Evolutionary conservation across 2,329 filamentous ascomycete species (phyloP).

Genomic region (Cladosporium sp.): DNA sequence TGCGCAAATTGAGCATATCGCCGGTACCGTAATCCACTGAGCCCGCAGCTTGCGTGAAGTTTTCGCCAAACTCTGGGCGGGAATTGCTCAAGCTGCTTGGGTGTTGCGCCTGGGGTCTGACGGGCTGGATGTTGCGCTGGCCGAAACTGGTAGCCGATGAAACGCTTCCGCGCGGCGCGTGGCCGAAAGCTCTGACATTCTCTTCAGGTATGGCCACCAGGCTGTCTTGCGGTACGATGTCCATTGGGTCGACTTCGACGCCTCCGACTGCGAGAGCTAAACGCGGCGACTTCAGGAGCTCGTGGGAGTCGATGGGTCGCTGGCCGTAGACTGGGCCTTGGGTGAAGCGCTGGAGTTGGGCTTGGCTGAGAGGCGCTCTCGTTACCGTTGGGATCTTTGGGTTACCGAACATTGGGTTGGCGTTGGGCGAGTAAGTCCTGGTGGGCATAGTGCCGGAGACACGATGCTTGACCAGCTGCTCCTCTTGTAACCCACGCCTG

Average conservation of each 20-base stretch:
- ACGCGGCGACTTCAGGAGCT: slow-evolving; percentile 26
- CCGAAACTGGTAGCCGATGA: not conserved
- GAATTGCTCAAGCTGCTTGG: not conserved
- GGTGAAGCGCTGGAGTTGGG: slow-evolving; percentile 29
- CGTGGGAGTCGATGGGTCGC: slow-evolving; percentile 28
- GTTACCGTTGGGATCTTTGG: slow-evolving; percentile 23
- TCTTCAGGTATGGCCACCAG: not conserved
- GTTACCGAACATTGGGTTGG: slow-evolving; percentile 30
- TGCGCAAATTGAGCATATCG: not conserved
- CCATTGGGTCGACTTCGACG: slow-evolving; percentile 14
- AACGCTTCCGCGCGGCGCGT: not conserved
- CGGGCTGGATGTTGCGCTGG: not conserved
- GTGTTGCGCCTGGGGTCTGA: not conserved
- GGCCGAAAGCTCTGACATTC: not conserved
- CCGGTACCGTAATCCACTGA: slow-evolving; percentile 1
- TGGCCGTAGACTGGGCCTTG: slow-evolving; percentile 27
- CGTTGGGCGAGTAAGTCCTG: slow-evolving; percentile 28
- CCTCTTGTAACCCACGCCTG: slow-evolving; percentile 43
- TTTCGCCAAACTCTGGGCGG: not conserved
- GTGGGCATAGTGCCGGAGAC: slow-evolving; percentile 14
- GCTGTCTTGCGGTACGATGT: slow-evolving; percentile 8
- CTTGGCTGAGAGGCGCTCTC: slow-evolving; percentile 28
- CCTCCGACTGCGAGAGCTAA: slow-evolving; percentile 15
- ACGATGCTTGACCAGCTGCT: slow-evolving; percentile 22
- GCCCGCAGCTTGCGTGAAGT: not conserved